Base-by-base conservation (phyloP, 2,329 filamentous ascomycete genomes). In the Diaporthe ampelina region DNA sequence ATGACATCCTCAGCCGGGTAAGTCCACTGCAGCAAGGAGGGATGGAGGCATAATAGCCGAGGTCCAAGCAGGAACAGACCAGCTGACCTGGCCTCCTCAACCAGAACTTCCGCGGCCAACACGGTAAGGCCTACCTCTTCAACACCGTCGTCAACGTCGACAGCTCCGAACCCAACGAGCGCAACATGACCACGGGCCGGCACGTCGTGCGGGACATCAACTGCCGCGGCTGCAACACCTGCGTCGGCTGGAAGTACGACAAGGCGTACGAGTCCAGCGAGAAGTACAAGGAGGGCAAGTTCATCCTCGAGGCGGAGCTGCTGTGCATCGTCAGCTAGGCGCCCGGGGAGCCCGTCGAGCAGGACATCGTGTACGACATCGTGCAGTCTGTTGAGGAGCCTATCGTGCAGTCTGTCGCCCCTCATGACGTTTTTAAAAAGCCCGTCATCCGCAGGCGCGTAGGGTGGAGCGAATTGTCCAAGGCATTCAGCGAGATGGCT, bases 201-300 rank as follows among this genome's bases (percentile, higher is more conserved):
- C 97, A 99, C 84, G 89, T 98, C 73, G 97, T 99, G 63, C 93
- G 97, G 74, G 97, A 99, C 83, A 98, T 99, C 80, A 88, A 88
- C 74, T 99, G 97, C 86, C 90, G 93, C 74, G 94, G 97, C 84
- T 99, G 97, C 89, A 94, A 93, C 82, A 94, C 95, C 83, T 94
- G 93, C 40, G 97, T 99, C 70, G 97, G 97, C 48, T 99, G 97
- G 97, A 98, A 98, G 84, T 99, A 99, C 83, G 97, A 99, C 85
- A 98, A 97, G 86, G 97, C 97, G 1, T 98, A 94, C 83, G 97
- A 99, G 86, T 84, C 87, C 45, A 92, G 89, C 77, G 96, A 99
- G 89, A 98, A 98, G 86, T 99, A 99, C 86, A 99, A 99, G 87
- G 97, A 99, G 88, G 95, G 95, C 73, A 99, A 98, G 86, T 98